Percentiles rank a stretch among this genome's conserved stretches.
These are phyloP conservation scores for Coemansia sp. DNA, from an alignment of 192 early-diverging fungal genomes.

Conservation along the genomic window DNA sequence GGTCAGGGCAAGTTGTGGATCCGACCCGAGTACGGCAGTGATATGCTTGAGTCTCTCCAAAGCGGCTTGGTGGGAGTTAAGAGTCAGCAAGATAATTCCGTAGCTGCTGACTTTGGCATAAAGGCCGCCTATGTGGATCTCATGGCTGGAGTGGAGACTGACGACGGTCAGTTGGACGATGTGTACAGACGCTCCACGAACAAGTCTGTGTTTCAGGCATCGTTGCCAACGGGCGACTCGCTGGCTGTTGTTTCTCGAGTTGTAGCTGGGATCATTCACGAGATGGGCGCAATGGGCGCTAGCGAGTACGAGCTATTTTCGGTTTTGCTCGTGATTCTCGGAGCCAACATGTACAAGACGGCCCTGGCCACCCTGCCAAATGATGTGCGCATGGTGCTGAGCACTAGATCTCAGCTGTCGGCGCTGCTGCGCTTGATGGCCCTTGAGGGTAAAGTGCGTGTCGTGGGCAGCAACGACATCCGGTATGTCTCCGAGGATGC, in stretches of 20 bases:
- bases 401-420: not conserved
- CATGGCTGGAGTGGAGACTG: not conserved
- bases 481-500: conserved; percentile 34
- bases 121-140: not conserved
- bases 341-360: not conserved
- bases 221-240: not conserved
- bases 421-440: conserved; percentile 15
- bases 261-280: conserved; percentile 11
- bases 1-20: conserved; percentile 34
- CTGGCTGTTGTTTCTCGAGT: conserved; percentile 18
- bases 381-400: not conserved
- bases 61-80: conserved; percentile 25
- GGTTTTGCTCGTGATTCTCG: conserved; percentile 12
- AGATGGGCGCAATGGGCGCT: conserved; percentile 34
- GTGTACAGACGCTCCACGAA: conserved; percentile 1
- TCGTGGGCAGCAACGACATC: conserved; percentile 38
- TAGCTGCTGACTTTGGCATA: not conserved
- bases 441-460: conserved; percentile 9
- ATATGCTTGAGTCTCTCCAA: not conserved
- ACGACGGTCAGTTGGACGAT: not conserved
- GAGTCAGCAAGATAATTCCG: not conserved
- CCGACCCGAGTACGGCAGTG: conserved; percentile 20
- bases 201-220: not conserved
- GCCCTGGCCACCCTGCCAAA: not conserved
- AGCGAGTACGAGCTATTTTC: conserved; percentile 26